A percentile compares a stretch with the other conserved stretches of the same genome.
Conservation (phyloP, 1,284 basidiomycete species). For the Spongispora temasekensis region DNA sequence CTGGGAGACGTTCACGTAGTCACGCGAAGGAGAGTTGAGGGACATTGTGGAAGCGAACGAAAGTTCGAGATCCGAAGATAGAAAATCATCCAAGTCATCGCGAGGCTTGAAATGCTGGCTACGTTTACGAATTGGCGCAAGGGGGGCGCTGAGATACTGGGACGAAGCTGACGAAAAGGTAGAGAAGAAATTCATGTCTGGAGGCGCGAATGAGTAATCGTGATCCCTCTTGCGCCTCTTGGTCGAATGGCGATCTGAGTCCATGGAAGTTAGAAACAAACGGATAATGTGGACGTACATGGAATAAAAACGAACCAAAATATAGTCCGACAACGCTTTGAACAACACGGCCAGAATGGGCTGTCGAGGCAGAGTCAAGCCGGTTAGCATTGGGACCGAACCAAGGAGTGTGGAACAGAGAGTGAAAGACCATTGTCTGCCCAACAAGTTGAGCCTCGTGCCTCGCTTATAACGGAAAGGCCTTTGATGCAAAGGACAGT, state of each 20-base stretch:
- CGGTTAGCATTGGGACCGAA: constrained; percentile 19
- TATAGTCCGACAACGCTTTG: constrained; percentile 25
- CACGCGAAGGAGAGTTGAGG: constrained; percentile 63
- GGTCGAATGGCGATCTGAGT: constrained; percentile 36
- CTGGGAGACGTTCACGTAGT: constrained; percentile 44
- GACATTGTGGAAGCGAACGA: constrained; percentile 82
- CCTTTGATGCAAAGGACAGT: constrained; percentile 9
- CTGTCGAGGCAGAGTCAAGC: constrained; percentile 19
- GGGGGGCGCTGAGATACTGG: constrained; percentile 53
- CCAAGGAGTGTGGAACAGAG: constrained; percentile 20
- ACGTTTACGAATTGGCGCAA: constrained; percentile 51
- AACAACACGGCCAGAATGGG: constrained; percentile 26
- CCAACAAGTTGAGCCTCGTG: constrained; percentile 28
- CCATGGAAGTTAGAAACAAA: constrained; percentile 21
- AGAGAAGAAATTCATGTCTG: constrained; percentile 54
- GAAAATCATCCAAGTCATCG: constrained; percentile 64
- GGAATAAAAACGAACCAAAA: constrained; percentile 34
- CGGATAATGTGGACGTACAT: constrained; percentile 18
- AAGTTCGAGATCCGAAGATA: constrained; percentile 71
- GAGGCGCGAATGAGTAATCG: constrained; percentile 25
- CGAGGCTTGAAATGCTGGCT: constrained; percentile 40
- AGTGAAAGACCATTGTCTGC: no score
- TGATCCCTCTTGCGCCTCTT: constrained; percentile 49
- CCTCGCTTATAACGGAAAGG: constrained; percentile 22
- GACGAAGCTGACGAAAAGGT: constrained; percentile 39